Base-by-base conservation (phyloP, 2,329 filamentous ascomycete genomes). In the Hypoxylon sp. region DNA sequence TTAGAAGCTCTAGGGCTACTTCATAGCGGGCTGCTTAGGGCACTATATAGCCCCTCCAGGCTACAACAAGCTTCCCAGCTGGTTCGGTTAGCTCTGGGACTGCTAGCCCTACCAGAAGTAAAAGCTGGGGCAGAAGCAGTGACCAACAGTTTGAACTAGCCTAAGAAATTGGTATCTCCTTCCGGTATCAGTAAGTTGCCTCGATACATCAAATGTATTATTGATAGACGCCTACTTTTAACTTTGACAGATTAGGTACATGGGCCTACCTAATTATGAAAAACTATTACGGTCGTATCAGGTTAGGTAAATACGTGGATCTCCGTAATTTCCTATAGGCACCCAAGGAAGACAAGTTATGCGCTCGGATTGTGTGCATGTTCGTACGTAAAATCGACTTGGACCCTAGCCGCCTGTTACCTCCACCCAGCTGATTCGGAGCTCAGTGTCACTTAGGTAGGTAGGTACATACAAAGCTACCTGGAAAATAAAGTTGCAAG, bases 301-400 rank as follows among this genome's bases (percentile, higher is more conserved):
- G 13, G 32, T 37, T 37, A 5, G 32, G 11, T 13, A 5, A 37
- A 37, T 15, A 32, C 11, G 31, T 27, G 24, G 24, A 27, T 27
- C 35, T 50, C 48, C 24, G 21, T 44, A 48, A 58, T 57, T 66
- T 66, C 47, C 29, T 52, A 62, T 42, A 52, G 37, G 31, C 37
- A 47, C 46, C 39, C 29, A 47, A 66, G 57, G 24, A 15, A 31
- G n/a, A 31, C 15, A 29, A 19, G 21, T 62, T 62, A 67, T 62
- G 58, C 59, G 54, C 58, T 35, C 46, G 37, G 51, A 32, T 50
- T 21, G 21, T 55, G 19, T 7, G 13, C 31, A 35, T 58, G 47
- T 47, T 24, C 27, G 21, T 29, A 31, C 24, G 24, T 29, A 39
- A 58, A 58, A 47, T 59, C 46, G 31, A 50, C 48, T 42, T 47